phyloP scores from a whole-genome alignment of 208 protist species.

The Plasmodiophora brassicae region DNA sequence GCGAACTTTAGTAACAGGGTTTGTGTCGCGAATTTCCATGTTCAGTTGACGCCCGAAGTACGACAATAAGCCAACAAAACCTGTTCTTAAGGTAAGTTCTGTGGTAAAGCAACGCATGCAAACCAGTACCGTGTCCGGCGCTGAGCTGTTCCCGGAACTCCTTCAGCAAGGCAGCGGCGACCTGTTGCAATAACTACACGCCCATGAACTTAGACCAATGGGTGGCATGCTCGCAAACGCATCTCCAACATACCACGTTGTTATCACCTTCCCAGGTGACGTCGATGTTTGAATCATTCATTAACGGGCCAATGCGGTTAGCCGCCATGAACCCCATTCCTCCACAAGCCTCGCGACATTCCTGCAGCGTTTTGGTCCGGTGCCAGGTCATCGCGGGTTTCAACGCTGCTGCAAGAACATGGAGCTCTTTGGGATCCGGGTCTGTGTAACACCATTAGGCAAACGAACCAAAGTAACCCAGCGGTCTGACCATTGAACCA shows the following conservation, averaged over 20 bases:
- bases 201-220: too few species aligned
- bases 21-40: background rate
- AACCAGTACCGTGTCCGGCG: background rate
- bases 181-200: slow-evolving; percentile 5
- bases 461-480: background rate
- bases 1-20: background rate
- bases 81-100: background rate
- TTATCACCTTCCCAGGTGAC: slow-evolving; percentile 1
- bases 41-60: background rate
- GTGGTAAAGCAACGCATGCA: background rate
- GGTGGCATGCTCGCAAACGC: too few species aligned
- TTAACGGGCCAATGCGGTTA: background rate
- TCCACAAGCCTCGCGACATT: background rate
- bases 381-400: background rate
- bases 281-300: slow-evolving; percentile 21
- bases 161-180: background rate
- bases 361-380: background rate
- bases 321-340: background rate
- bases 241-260: background rate
- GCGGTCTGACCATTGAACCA: background rate
- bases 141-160: background rate
- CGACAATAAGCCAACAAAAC: background rate
- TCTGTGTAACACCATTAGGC: background rate
- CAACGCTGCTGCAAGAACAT: background rate
- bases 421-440: slow-evolving; percentile 19